Evolutionary conservation across 2,329 filamentous ascomycete species (phyloP).

Genomic region (Dryadomyces quercivorus): DNA sequence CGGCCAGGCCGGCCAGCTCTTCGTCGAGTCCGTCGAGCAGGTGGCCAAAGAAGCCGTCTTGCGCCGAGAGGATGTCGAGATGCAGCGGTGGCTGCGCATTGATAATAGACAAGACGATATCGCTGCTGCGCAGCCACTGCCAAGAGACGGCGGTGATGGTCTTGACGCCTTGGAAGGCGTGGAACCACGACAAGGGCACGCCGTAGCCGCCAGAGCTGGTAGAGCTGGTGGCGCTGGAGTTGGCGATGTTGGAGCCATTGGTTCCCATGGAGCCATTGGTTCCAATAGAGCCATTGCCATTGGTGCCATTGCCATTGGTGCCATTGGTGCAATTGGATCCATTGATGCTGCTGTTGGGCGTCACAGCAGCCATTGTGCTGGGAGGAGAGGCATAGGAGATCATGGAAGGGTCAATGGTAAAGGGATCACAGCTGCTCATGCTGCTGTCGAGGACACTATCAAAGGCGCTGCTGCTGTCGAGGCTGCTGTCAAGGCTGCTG

Average conservation of each 20-base stretch:
- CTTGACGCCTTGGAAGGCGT: conserved; percentile 56
- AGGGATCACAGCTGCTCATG: conserved; percentile 15
- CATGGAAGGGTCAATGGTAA: background rate
- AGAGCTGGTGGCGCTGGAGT: background rate
- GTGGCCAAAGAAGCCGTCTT: conserved; percentile 47
- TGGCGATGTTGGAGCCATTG: too few species aligned
- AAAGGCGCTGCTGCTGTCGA: conserved; percentile 21
- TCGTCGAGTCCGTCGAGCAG: conserved; percentile 46
- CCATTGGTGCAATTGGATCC: background rate
- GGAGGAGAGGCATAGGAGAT: background rate
- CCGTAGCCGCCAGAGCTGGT: conserved; percentile 27
- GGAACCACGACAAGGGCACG: conserved; percentile 53
- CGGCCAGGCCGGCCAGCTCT: conserved; percentile 30
- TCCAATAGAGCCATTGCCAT: too few species aligned
- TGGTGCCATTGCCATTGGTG: too few species aligned
- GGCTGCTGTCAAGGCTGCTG: background rate
- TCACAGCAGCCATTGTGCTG: background rate
- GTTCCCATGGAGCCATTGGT: background rate
- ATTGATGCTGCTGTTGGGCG: conserved; percentile 3
- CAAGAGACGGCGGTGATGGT: conserved; percentile 51
- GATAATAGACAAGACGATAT: conserved; percentile 47
- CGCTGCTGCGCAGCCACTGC: conserved; percentile 48
- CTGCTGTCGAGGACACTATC: conserved; percentile 18
- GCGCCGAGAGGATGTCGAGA: conserved; percentile 41
- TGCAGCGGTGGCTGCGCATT: conserved; percentile 51